A percentile compares a stretch with the other conserved stretches of the same genome.
Conservation (phyloP, 116 monocot species). For the Thalassia testudinum region DNA sequence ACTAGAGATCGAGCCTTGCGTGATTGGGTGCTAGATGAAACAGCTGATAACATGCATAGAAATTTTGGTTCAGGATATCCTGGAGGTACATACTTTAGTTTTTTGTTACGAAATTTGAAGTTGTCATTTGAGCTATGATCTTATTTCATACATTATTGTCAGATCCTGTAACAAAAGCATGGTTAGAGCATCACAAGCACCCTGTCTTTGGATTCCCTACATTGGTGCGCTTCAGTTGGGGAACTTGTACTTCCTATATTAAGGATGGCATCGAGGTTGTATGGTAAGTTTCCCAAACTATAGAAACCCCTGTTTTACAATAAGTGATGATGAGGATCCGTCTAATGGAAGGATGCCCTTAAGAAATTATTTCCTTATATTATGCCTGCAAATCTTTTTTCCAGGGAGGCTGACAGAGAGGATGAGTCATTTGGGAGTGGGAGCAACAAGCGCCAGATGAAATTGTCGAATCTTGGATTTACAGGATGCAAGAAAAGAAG, state of each 20-base stretch:
- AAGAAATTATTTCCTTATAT: neutral
- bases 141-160: slow-evolving; percentile 1
- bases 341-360: too few relatives aligned
- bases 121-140: neutral
- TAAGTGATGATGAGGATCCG: neutral
- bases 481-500: slow-evolving; percentile 53
- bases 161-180: slow-evolving; percentile 93
- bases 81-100: slow-evolving; percentile 35
- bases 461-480: slow-evolving; percentile 67
- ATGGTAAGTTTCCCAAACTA: slow-evolving; percentile 32
- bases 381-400: neutral
- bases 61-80: slow-evolving; percentile 96
- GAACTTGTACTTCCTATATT: slow-evolving; percentile 64
- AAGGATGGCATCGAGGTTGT: slow-evolving; percentile 54
- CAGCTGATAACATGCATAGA: slow-evolving; percentile 52
- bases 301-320: neutral
- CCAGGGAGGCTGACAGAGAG: slow-evolving; percentile 67
- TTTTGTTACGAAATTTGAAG: neutral
- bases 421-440: slow-evolving; percentile 43
- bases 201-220: slow-evolving; percentile 81
- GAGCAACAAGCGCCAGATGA: slow-evolving; percentile 55
- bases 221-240: slow-evolving; percentile 97
- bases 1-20: slow-evolving; percentile 74
- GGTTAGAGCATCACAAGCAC: slow-evolving; percentile 76
- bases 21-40: slow-evolving; percentile 73